Percentiles rank a stretch among this genome's conserved stretches.
These are phyloP conservation scores for Sphagnum contortum DNA, from an alignment of 225 moss, liverwort and hornwort genomes.

Conservation along the genomic window DNA sequence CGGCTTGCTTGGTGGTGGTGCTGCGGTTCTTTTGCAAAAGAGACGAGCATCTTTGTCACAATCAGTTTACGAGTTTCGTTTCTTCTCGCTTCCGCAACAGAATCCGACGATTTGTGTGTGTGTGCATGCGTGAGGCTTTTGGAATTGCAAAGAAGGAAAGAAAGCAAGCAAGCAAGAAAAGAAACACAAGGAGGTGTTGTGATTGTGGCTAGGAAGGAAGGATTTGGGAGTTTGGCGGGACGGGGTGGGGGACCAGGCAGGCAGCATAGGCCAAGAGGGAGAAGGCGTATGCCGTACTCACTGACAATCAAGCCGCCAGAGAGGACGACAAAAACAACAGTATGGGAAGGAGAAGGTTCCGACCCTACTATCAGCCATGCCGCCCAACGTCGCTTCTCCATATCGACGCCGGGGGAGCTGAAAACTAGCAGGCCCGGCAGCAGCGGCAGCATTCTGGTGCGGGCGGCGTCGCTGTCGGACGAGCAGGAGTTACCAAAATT, in stretches of 20 bases:
- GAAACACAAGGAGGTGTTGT: not conserved
- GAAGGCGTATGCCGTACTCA: conserved; percentile 49
- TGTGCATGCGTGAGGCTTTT: not conserved
- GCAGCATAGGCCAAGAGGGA: conserved; percentile 4
- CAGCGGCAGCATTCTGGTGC: conserved; percentile 29
- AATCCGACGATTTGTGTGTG: not conserved
- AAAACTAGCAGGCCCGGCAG: not conserved
- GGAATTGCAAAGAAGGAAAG: not conserved
- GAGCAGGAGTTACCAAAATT: conserved; percentile 22
- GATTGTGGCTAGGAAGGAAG: conserved; percentile 1
- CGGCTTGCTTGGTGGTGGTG: not conserved
- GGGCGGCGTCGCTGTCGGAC: conserved; percentile 30
- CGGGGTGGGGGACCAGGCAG: too few species aligned
- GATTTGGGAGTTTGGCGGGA: conserved; percentile 18
- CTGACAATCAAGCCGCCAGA: conserved; percentile 34
- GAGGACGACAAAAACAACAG: conserved; percentile 17
- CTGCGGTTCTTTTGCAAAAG: too few species aligned
- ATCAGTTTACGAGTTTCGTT: too few species aligned
- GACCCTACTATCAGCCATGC: conserved; percentile 15
- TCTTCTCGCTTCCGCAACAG: not conserved
- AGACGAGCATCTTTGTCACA: too few species aligned
- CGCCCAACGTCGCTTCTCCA: conserved; percentile 25
- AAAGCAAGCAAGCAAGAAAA: not conserved
- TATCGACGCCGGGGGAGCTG: conserved; percentile 33
- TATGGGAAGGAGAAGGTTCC: conserved; percentile 53